Conservation (phyloP, 2,329 filamentous ascomycete species). For the Aureobasidium sp. region DNA sequence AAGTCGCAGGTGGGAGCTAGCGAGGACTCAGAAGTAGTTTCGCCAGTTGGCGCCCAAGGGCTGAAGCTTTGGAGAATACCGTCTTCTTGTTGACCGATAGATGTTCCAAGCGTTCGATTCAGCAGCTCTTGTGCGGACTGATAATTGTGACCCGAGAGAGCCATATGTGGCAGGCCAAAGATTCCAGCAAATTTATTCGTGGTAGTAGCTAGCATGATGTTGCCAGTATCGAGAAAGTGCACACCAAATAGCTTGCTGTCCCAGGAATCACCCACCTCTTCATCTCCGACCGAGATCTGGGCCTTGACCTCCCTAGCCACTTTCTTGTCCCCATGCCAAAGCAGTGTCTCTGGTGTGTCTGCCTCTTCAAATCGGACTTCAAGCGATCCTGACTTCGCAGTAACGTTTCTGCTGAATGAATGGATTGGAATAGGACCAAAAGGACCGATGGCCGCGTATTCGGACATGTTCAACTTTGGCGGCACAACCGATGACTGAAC, state of each 20-base stretch:
- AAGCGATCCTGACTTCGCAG: slow-evolving; percentile 62
- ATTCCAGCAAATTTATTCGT: slow-evolving; percentile 91
- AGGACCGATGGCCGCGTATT: slow-evolving; percentile 56
- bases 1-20: slow-evolving; percentile 79
- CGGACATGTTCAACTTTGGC: slow-evolving; percentile 41
- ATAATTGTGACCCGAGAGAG: slow-evolving; percentile 52
- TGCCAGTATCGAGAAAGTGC: slow-evolving; percentile 76
- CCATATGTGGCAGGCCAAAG: slow-evolving; percentile 79
- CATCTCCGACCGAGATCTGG: slow-evolving; percentile 65
- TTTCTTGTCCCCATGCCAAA: slow-evolving; percentile 25
- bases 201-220: slow-evolving; percentile 75
- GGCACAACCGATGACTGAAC: slow-evolving; percentile 43
- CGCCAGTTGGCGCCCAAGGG: slow-evolving; percentile 69
- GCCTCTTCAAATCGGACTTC: slow-evolving; percentile 59
- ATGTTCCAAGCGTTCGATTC: slow-evolving; percentile 62
- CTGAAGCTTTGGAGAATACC: slow-evolving; percentile 49
- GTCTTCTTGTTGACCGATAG: slow-evolving; percentile 59
- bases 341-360: slow-evolving; percentile 30
- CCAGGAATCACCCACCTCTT: slow-evolving; percentile 65
- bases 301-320: slow-evolving; percentile 62
- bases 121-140: slow-evolving; percentile 49
- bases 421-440: slow-evolving; percentile 49
- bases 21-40: slow-evolving; percentile 48
- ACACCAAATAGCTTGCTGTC: slow-evolving; percentile 75
- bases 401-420: slow-evolving; percentile 74